Evolutionary conservation across 139 green algal genomes (phyloP).

Genomic region (Chlorella sp.): DNA sequence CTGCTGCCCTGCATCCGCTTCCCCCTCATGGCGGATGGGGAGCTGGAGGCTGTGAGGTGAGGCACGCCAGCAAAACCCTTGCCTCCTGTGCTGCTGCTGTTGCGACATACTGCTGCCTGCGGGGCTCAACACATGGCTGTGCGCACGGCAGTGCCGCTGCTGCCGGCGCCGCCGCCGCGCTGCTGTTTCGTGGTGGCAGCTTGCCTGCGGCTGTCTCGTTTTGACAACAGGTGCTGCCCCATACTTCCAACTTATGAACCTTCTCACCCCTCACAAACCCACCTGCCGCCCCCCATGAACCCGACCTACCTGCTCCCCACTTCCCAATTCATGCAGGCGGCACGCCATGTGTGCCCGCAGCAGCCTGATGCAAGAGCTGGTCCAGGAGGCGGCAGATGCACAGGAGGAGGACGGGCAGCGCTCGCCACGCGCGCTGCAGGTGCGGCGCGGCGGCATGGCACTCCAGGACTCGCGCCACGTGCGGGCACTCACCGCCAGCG

Average conservation of each 20-base stretch:
- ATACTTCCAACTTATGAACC: not conserved
- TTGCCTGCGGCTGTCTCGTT: not conserved
- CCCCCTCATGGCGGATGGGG: conserved; percentile 61
- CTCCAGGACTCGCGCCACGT: conserved; percentile 52
- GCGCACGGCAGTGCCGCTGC: not conserved
- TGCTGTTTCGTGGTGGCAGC: not conserved
- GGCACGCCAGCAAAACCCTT: not conserved
- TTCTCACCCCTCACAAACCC: not conserved
- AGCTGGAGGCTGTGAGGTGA: conserved; percentile 50
- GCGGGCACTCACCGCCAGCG: conserved; percentile 12
- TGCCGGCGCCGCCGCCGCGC: too few species aligned
- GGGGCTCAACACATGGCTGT: too few species aligned
- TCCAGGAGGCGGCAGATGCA: conserved; percentile 46
- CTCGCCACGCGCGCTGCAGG: conserved; percentile 7
- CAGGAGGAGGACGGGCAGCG: not conserved
- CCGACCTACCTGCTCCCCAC: not conserved
- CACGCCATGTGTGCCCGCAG: conserved; percentile 34
- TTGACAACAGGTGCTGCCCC: not conserved
- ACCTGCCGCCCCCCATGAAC: not conserved
- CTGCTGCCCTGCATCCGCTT: conserved; percentile 74
- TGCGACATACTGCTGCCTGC: too few species aligned
- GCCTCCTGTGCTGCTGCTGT: not conserved
- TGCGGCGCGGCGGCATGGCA: conserved; percentile 29
- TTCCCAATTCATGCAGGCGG: conserved; percentile 9
- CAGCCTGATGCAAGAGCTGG: conserved; percentile 51